Evolutionary conservation across 1,139 yeast genomes (phyloP).

Genomic region (Yamadazyma taylorii): DNA sequence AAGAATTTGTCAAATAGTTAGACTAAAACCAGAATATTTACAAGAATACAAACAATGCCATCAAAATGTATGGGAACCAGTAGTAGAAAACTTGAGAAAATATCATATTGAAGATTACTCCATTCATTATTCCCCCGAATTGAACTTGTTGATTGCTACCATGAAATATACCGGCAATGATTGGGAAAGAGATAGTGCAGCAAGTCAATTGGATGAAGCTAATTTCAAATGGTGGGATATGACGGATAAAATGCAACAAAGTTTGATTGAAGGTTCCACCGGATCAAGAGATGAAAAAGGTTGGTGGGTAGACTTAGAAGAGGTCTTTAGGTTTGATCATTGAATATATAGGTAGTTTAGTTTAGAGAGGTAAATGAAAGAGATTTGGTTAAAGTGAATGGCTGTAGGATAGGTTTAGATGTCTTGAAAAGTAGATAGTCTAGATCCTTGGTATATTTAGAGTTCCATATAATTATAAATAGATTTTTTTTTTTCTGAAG

Average conservation of each 20-base stretch:
- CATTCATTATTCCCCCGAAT: conserved; percentile 29
- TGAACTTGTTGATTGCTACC: conserved; percentile 28
- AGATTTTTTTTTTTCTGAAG: too few relatives aligned
- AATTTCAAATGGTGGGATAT: conserved; percentile 38
- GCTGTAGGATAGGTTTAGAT: too few relatives aligned
- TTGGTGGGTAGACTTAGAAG: conserved; percentile 36
- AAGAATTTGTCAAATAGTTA: conserved; percentile 35
- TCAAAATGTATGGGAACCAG: conserved; percentile 25
- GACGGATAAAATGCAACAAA: conserved; percentile 37
- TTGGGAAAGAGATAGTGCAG: conserved; percentile 30
- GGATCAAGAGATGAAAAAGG: conserved; percentile 36
- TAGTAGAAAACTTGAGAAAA: conserved; percentile 25
- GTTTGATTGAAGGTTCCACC: conserved; percentile 31
- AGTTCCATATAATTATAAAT: too few relatives aligned
- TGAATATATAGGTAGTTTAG: conserved; percentile 6
- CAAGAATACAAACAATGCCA: conserved; percentile 34
- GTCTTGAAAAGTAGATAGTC: too few relatives aligned
- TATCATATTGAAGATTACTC: conserved; percentile 40
- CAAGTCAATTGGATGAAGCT: conserved; percentile 29
- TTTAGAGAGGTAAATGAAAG: too few relatives aligned
- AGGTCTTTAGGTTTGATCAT: conserved; percentile 33
- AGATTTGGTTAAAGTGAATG: too few relatives aligned
- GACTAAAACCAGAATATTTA: conserved; percentile 31
- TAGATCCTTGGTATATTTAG: too few relatives aligned
- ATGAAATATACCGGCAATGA: conserved; percentile 36